Base-by-base conservation (phyloP, 2,329 filamentous ascomycete species). In the Trichoderma sp. region DNA sequence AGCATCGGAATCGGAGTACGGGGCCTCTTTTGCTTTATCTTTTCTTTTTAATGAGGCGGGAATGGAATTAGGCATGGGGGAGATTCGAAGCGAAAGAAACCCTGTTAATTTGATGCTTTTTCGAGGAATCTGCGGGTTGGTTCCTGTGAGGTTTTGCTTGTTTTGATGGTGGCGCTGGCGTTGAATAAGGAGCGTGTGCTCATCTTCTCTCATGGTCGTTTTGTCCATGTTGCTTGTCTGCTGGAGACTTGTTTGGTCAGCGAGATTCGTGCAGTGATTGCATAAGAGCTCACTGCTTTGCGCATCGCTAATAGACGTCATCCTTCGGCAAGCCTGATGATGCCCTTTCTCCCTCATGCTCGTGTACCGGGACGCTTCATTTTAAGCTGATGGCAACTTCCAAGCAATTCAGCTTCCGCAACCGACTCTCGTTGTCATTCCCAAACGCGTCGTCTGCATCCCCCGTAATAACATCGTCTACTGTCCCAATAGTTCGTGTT, bases 401-500 rank as follows among this genome's bases (percentile, higher is more conserved):
- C 37, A 87, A 73, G 39, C 80, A 83, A 70, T 84, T 87, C 66
- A 87, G 71, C 75, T 81, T 83, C 70, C 85, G 78, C 17, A 83
- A 73, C 19, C 85, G 76, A 29, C 76, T 81, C 63, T 78, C 77
- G 37, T 79, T 76, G 58, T 79, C 79, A 8, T 70, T 58, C 10
- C 68, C 68, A 67, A 67, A 69, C 42, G 52, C 60, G 37, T 78
- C 76, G 42, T 79, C 77, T 48, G 78, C 79, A 10, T 71, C 75
- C 1, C 77, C 79, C 1, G 74, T 74, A 15, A 88, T 79, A 34
- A 92, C 79, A 76, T 92, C 90, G 74, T 93, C 90, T 53, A 92
- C 82, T 2, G 88, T 86, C n/a, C 82, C 82, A 17, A 90, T 81
- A 60, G 84, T 91, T 67, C 86, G 84, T 54, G 90, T 92, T 75